Evolutionary conservation across 2,329 filamentous ascomycete species (phyloP).

Genomic region (Purpureocillium takamizusanense): DNA sequence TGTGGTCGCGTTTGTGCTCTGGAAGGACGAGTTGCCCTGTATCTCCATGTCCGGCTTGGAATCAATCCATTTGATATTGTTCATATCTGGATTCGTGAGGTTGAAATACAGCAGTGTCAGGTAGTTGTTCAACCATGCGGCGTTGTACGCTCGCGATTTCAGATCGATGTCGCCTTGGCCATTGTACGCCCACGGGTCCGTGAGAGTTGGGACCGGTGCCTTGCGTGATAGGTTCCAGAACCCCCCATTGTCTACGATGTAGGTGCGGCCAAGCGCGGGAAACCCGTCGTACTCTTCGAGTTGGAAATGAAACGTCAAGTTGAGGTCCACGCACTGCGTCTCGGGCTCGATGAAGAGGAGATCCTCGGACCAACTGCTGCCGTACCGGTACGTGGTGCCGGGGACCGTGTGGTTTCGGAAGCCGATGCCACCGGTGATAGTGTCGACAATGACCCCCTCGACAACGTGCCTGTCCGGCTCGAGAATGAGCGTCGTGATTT

Average conservation of each 20-base stretch:
- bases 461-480: constrained; percentile 20
- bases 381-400: constrained; percentile 12
- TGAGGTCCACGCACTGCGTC: constrained; percentile 32
- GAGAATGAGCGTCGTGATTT: constrained; percentile 16
- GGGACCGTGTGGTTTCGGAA: constrained; percentile 34
- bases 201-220: not conserved
- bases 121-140: not conserved
- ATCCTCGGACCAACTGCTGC: constrained; percentile 33
- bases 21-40: no score
- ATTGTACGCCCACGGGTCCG: not conserved
- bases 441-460: constrained; percentile 34
- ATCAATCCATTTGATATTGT: not conserved
- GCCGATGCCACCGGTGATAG: constrained; percentile 27
- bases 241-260: not conserved
- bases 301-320: constrained; percentile 29
- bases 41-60: not conserved
- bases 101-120: constrained; percentile 1
- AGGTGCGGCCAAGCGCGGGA: no score
- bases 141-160: not conserved
- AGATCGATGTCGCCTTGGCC: not conserved
- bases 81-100: not conserved
- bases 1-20: no score
- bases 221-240: not conserved
- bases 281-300: constrained; percentile 8
- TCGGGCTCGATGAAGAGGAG: constrained; percentile 36